Percentiles rank a stretch among this genome's conserved stretches.
Conservation (phyloP, 371 early-diverging fungal species). For the Smittium culicis region DNA sequence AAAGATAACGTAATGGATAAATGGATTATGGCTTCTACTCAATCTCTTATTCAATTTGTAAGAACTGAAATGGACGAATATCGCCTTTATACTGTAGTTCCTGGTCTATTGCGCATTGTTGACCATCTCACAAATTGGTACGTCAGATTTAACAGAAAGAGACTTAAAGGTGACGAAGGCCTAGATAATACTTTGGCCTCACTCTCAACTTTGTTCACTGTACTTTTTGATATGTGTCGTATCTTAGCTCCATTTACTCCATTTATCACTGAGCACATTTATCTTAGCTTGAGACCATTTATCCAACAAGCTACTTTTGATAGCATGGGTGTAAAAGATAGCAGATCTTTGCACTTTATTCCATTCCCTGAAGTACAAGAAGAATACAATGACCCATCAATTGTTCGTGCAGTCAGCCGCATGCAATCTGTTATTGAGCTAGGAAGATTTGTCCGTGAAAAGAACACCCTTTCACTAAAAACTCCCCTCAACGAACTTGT, state of each 20-base stretch:
- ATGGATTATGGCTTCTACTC: slow-evolving; percentile 93
- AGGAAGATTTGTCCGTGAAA: slow-evolving; percentile 91
- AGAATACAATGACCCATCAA: slow-evolving; percentile 89
- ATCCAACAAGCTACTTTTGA: slow-evolving; percentile 34
- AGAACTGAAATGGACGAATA: slow-evolving; percentile 89
- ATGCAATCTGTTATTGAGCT: slow-evolving; percentile 97
- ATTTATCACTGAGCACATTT: slow-evolving; percentile 97
- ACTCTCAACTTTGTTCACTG: slow-evolving; percentile 86
- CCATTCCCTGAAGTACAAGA: slow-evolving; percentile 81
- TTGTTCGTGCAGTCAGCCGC: slow-evolving; percentile 84
- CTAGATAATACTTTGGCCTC: slow-evolving; percentile 69
- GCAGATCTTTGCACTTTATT: slow-evolving; percentile 82
- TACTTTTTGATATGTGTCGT: slow-evolving; percentile 79
- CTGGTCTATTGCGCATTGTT: slow-evolving; percentile 78
- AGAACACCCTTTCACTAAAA: slow-evolving; percentile 88
- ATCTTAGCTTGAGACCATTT: slow-evolving; percentile 76
- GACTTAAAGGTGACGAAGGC: slow-evolving; percentile 91
- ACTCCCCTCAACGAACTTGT: slow-evolving; percentile 91
- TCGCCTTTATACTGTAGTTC: slow-evolving; percentile 93
- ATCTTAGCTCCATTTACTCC: slow-evolving; percentile 99
- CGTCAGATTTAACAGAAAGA: slow-evolving; percentile 96
- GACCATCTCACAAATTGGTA: slow-evolving; percentile 99
- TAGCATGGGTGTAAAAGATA: slow-evolving; percentile 42
- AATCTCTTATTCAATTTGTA: slow-evolving; percentile 81
- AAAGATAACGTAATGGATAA: slow-evolving; percentile 89